A percentile compares a stretch with the other conserved stretches of the same genome.
These are phyloP conservation scores for Paecilomyces sp. DNA, from an alignment of 2,329 filamentous ascomycete genomes.

Conservation along the genomic window DNA sequence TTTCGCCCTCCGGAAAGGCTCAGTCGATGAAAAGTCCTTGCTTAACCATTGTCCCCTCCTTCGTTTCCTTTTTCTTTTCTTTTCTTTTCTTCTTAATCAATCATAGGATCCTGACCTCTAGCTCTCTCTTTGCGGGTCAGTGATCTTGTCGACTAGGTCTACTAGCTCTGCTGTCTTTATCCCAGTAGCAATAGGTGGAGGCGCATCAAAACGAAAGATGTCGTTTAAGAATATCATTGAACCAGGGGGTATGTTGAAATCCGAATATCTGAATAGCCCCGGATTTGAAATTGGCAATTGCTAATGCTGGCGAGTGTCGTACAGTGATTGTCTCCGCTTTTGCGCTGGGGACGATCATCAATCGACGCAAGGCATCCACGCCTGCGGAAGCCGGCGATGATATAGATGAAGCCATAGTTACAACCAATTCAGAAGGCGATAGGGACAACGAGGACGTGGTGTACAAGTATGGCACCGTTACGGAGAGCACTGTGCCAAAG, in stretches of 20 bases:
- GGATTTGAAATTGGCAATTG: not conserved
- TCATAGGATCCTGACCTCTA: not conserved
- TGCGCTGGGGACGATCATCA: not conserved
- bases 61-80: not conserved
- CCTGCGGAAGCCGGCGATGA: not conserved
- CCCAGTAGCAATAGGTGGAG: not conserved
- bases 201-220: not conserved
- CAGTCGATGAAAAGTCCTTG: not conserved
- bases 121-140: not conserved
- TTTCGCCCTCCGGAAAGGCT: not conserved
- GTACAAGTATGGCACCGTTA: not conserved
- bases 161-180: not conserved
- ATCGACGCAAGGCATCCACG: not conserved
- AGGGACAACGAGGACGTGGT: not conserved
- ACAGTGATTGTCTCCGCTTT: not conserved
- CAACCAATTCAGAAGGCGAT: not conserved
- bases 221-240: not conserved
- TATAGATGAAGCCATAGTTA: not conserved
- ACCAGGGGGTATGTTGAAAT: not conserved
- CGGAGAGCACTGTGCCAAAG: not conserved
- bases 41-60: not conserved
- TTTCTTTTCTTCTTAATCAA: not conserved
- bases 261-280: not conserved
- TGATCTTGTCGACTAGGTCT: not conserved
- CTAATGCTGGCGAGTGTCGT: not conserved